These are phyloP conservation scores for Ceriops decandra DNA, from an alignment of 345 rosid species.

Conservation along the genomic window DNA sequence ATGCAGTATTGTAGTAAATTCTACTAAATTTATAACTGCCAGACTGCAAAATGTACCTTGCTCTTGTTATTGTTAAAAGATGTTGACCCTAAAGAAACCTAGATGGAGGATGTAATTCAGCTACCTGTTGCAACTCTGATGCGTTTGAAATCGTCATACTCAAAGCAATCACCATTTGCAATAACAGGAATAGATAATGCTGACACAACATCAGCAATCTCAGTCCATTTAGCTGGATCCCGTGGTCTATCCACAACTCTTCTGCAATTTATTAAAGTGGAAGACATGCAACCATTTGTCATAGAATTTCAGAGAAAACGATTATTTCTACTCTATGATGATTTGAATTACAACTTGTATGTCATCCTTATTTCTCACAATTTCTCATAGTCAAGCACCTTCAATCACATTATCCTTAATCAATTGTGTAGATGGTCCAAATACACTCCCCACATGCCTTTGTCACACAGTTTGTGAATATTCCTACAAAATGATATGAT, in stretches of 20 bases:
- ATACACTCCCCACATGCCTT: too few species aligned
- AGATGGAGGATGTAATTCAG: background rate
- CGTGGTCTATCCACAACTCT: constrained; percentile 80
- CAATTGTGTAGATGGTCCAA: too few species aligned
- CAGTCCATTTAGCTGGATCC: constrained; percentile 95
- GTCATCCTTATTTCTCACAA: background rate
- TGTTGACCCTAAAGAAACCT: background rate
- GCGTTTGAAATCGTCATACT: constrained; percentile 61
- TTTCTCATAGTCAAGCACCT: background rate
- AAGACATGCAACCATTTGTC: constrained; percentile 9
- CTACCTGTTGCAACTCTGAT: constrained; percentile 76
- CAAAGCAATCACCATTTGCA: constrained; percentile 94
- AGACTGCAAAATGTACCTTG: too few species aligned
- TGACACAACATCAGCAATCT: constrained; percentile 75
- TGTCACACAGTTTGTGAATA: too few species aligned
- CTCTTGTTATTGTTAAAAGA: too few species aligned
- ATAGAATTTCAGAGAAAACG: constrained; percentile 3
- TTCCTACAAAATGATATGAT: too few species aligned
- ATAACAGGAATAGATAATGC: constrained; percentile 87
- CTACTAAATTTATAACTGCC: too few species aligned
- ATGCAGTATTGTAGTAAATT: too few species aligned
- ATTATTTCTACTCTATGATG: background rate
- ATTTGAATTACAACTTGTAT: background rate
- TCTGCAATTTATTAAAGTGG: constrained; percentile 41
- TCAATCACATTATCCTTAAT: too few species aligned